A percentile compares a stretch with the other conserved stretches of the same genome.
Evolutionary conservation across 2,329 filamentous ascomycete genomes (phyloP).

Genomic region (Capronia americana): DNA sequence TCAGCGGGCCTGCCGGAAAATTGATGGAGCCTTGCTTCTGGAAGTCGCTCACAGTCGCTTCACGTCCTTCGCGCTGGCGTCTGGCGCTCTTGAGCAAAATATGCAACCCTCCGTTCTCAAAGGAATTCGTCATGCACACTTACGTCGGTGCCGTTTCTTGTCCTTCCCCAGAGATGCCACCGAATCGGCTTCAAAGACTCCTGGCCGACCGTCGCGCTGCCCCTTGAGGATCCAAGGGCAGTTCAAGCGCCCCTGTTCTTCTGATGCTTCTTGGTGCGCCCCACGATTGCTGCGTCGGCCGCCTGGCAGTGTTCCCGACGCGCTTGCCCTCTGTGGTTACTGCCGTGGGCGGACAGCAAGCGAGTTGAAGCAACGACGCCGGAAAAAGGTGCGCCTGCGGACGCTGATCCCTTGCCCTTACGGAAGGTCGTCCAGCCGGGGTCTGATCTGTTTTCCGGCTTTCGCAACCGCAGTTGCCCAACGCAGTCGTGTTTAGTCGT

Average conservation of each 20-base stretch:
- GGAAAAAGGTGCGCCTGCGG: neutral
- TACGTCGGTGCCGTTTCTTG: slow-evolving; percentile 17
- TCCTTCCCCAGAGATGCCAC: neutral
- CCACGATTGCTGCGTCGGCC: neutral
- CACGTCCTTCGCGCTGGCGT: neutral
- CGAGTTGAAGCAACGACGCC: slow-evolving; percentile 6
- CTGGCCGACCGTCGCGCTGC: neutral
- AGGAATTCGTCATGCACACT: slow-evolving; percentile 17
- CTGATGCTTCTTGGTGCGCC: neutral
- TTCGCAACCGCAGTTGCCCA: neutral
- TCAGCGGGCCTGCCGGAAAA: slow-evolving; percentile 1
- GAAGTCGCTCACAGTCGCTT: neutral
- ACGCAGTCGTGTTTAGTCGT: slow-evolving; percentile 1
- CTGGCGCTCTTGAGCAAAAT: slow-evolving; percentile 4
- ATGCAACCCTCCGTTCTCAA: slow-evolving; percentile 7
- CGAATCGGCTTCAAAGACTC: neutral
- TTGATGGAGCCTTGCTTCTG: slow-evolving; percentile 11
- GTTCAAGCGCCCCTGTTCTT: slow-evolving; percentile 3
- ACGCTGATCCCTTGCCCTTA: slow-evolving; percentile 11
- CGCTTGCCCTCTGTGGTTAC: slow-evolving; percentile 5
- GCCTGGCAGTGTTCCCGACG: neutral
- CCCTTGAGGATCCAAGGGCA: neutral
- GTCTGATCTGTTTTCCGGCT: neutral
- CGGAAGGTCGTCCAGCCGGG: neutral
- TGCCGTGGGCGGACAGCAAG: slow-evolving; percentile 3